Evolutionary conservation across 768 basidiomycete genomes (phyloP).

Genomic region (Asterophora lycoperdoides): DNA sequence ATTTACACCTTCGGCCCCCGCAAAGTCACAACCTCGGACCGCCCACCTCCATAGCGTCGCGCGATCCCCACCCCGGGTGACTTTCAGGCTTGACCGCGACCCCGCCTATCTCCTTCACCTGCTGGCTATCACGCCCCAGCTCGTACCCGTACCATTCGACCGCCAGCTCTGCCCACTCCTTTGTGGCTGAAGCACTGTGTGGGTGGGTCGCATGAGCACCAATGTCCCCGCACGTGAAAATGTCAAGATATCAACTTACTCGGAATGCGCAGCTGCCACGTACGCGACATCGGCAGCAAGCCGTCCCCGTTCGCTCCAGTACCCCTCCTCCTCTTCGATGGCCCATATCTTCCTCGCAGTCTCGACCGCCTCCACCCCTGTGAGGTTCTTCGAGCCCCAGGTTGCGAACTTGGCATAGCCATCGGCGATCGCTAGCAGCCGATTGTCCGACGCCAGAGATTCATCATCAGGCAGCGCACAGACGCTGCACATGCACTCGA

Average conservation of each 20-base stretch:
- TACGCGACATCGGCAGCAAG: slow-evolving; percentile 57
- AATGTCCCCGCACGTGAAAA: neutral
- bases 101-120: slow-evolving; percentile 36
- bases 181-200: slow-evolving; percentile 40
- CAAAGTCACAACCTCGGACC: slow-evolving; percentile 19
- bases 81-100: slow-evolving; percentile 32
- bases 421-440: slow-evolving; percentile 42
- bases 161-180: slow-evolving; percentile 48
- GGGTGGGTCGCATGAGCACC: neutral
- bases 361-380: slow-evolving; percentile 46
- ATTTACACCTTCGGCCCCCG: neutral
- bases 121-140: slow-evolving; percentile 51
- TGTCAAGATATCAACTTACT: slow-evolving; percentile 39
- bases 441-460: slow-evolving; percentile 47
- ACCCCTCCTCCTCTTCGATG: slow-evolving; percentile 57
- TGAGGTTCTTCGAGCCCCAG: slow-evolving; percentile 45
- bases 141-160: slow-evolving; percentile 53
- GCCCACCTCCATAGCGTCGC: slow-evolving; percentile 32
- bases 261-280: slow-evolving; percentile 59
- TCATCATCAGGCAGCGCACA: slow-evolving; percentile 50
- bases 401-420: slow-evolving; percentile 41
- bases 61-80: slow-evolving; percentile 49
- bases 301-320: slow-evolving; percentile 61
- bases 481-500: slow-evolving; percentile 53
- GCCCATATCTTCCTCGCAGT: slow-evolving; percentile 50